Base-by-base conservation (phyloP, 805 yeast species). In the Yamadazyma sp. region DNA sequence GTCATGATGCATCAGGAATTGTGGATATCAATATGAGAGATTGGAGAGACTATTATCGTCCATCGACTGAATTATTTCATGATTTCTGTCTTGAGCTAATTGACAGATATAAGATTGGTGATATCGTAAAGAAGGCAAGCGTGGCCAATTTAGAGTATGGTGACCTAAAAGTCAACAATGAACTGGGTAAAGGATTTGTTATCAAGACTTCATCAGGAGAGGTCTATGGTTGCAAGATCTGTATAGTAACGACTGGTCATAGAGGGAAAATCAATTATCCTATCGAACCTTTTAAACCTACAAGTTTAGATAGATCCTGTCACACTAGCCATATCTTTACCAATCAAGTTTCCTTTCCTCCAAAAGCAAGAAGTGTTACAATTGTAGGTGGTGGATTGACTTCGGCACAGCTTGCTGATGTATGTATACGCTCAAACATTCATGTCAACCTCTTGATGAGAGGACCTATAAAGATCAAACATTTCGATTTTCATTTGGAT, bases 331-430 rank as follows among this genome's bases (percentile, higher is more conserved):
- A 62, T 41, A 50, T 63, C 12, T 63, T 64, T 32, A 35, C 42
- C 3, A 40, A 49, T 5, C 23, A 48, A 16, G 59, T 56, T 1
- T 27, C 43, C 9, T 61, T 49, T 20, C 57, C 59, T 10, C 48
- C 53, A 36, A 7, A 12, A 43, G 24, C 30, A 25, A 11, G 50
- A 23, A 33, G 23, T 13, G 11, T 45, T 5, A 38, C 59, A 8
- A 62, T 69, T 15, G 69, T 69, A 6, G 75, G 75, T 1, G 75
- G 75, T 1, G 75, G 74, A 0, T 49, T 69, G 21, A 68, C 74
- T 0, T 63, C 73, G 1, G 75, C 74, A 1, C 75, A 69, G 36
- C 46, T 70, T 8, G 69, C 70, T 2, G 65, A 68, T 42, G 59
- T 60, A 12, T 62, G 65, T 4, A 47, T 62, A 6, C 43, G 41